Evolutionary conservation across 2,329 filamentous ascomycete genomes (phyloP), one percentile per base, ranked within the genome.

Genomic region (Arthroderma uncinatum): DNA sequence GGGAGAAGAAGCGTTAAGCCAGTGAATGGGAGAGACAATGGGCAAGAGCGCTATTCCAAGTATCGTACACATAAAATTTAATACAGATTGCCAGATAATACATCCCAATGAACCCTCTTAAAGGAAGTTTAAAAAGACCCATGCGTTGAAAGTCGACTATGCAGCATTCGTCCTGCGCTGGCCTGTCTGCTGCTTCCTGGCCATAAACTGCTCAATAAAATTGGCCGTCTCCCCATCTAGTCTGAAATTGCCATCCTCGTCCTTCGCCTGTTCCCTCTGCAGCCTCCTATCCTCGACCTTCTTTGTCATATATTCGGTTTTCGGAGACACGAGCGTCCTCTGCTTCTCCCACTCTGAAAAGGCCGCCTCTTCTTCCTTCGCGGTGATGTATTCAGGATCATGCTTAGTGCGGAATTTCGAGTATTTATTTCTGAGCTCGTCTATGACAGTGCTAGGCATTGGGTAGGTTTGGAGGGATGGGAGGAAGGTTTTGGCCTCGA

Each of bases 401-500:
- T 95, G 89, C 52, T 88, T 79, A 55, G 84, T 89, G 66, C 90
- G 80, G 82, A 91, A 93, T 65, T 80, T 82, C 64, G 85, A 87
- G 79, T 85, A 95, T 69, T 84, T 86, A 76, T 87, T 86, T 68
- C 90, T 81, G 68, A 97, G 78, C 77, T 97, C 92, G 70, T 95
- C 84, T 62, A 95, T 79, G 37, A 96, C 80, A n/a, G 73, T 74
- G 30, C 78, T 73, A 4, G 92, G 90, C 79, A 95, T 89, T 12
- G 92, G 92, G 25, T 87, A 80, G 14, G 80, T 77, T 28, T 90
- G 76, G 23, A 97, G 77, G 36, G 83, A 87, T n/a, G 91, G 90
- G 56, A 85, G 77, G 69, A 87, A 95, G 1, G 87, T 88, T 66
- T 76, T 78, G 61, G 82, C 79, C 66, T 95, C 88, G 58, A 89